These are phyloP conservation scores for Vanilla planifolia DNA, from an alignment of 106 monocot species.

Conservation along the genomic window DNA sequence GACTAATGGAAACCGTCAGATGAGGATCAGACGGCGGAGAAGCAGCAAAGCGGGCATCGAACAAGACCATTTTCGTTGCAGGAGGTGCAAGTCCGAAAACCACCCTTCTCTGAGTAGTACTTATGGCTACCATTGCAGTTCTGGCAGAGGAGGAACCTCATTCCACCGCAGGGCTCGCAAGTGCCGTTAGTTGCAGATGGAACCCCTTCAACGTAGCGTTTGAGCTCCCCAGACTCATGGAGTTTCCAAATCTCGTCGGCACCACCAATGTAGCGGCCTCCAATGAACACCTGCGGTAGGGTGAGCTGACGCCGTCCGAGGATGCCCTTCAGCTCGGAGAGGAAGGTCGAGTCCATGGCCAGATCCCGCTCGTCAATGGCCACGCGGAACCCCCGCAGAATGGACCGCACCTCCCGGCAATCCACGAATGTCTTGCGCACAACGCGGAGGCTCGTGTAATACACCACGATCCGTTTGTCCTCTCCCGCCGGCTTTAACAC, in stretches of 20 bases:
- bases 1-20: constrained; percentile 1
- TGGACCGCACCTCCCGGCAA: constrained; percentile 49
- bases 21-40: constrained; percentile 15
- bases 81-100: constrained; percentile 43
- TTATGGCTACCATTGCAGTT: constrained; percentile 69
- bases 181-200: constrained; percentile 16
- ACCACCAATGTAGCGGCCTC: constrained; percentile 64
- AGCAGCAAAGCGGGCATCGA: constrained; percentile 50
- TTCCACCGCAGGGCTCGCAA: constrained; percentile 55
- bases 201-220: constrained; percentile 30
- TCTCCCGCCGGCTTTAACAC: constrained; percentile 1
- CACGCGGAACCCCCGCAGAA: constrained; percentile 48
- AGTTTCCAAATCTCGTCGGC: constrained; percentile 68
- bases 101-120: constrained; percentile 51
- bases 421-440: constrained; percentile 55
- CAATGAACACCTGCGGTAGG: constrained; percentile 65
- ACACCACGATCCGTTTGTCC: constrained; percentile 38
- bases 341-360: constrained; percentile 44
- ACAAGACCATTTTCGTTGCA: constrained; percentile 90
- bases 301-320: constrained; percentile 12
- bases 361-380: constrained; percentile 61
- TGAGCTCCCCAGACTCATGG: constrained; percentile 67
- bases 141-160: constrained; percentile 53
- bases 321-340: constrained; percentile 43
- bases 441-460: constrained; percentile 61